Conservation (phyloP, 495 filamentous ascomycete genomes). For the Rhypophila decipiens region DNA sequence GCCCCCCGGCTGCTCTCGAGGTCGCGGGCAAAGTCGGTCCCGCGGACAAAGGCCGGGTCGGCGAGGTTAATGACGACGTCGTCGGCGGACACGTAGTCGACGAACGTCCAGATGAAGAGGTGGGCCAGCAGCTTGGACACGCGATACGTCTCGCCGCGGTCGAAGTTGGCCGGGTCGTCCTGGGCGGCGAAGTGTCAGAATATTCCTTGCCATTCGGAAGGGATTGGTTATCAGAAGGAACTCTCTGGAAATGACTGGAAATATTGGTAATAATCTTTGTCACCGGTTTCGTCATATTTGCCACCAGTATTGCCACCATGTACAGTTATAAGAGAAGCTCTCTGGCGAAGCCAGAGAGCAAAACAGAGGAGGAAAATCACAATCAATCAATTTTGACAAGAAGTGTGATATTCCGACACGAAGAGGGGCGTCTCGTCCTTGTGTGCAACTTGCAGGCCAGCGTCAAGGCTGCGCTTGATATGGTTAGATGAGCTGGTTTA, state of each 20-base stretch:
- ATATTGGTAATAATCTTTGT: too few relatives aligned
- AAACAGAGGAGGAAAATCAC: too few relatives aligned
- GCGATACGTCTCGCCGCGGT: constrained; percentile 29
- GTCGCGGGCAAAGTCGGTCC: constrained; percentile 34
- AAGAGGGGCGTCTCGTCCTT: constrained; percentile 30
- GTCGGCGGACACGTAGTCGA: constrained; percentile 33
- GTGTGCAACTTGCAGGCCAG: constrained; percentile 29
- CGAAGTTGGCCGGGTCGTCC: constrained; percentile 30
- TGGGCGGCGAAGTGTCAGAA: too few relatives aligned
- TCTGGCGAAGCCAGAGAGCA: too few relatives aligned
- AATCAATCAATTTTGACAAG: too few relatives aligned
- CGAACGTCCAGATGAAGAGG: constrained; percentile 37
- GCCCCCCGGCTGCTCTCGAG: constrained; percentile 5
- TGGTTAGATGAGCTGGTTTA: constrained; percentile 31
- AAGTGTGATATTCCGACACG: too few relatives aligned
- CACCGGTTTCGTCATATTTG: constrained; percentile 29
- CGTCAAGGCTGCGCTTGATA: constrained; percentile 32
- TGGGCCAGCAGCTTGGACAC: constrained; percentile 36
- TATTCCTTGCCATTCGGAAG: not conserved
- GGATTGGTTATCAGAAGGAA: too few relatives aligned
- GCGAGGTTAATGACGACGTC: constrained; percentile 45
- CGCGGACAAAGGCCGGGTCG: constrained; percentile 39
- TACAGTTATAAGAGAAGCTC: too few relatives aligned
- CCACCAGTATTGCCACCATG: too few relatives aligned
- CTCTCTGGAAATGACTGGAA: too few relatives aligned